These are phyloP conservation scores for Solanum chacoense DNA, from an alignment of 305 asterid species.

Conservation along the genomic window DNA sequence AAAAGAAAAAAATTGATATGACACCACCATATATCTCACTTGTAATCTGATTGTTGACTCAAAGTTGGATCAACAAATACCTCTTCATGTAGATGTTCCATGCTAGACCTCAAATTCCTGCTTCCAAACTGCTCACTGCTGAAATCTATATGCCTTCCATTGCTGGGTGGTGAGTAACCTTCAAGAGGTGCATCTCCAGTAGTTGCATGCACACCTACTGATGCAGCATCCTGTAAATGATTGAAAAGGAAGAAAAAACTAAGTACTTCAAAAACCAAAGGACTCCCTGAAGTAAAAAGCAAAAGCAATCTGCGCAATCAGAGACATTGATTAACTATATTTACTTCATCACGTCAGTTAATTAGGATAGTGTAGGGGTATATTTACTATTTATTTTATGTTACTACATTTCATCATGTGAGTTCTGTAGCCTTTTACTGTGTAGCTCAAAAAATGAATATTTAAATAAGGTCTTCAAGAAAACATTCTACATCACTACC, in stretches of 20 bases:
- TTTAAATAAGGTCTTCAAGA: background rate
- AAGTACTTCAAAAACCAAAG: background rate
- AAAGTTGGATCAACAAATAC: conserved; percentile 23
- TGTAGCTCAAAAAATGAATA: background rate
- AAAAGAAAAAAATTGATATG: background rate
- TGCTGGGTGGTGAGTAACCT: conserved; percentile 23
- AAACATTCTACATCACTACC: background rate
- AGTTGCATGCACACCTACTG: conserved; percentile 6
- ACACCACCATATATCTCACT: background rate
- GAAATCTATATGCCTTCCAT: conserved; percentile 22
- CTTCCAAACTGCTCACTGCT: conserved; percentile 28
- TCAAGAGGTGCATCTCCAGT: conserved; percentile 11
- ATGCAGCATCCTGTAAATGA: conserved; percentile 26
- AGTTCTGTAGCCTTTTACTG: background rate
- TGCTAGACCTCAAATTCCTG: conserved; percentile 60
- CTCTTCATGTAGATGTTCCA: conserved; percentile 83
- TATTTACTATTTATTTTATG: background rate
- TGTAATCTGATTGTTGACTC: background rate
- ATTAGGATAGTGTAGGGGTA: background rate
- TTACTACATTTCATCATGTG: background rate
- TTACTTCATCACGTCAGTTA: background rate
- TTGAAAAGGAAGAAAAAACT: background rate
- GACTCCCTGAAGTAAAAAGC: background rate
- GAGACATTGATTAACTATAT: background rate
- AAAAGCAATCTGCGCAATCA: background rate